Base-by-base conservation (phyloP, 2,329 filamentous ascomycete species). In the Clathrospora elynae region DNA sequence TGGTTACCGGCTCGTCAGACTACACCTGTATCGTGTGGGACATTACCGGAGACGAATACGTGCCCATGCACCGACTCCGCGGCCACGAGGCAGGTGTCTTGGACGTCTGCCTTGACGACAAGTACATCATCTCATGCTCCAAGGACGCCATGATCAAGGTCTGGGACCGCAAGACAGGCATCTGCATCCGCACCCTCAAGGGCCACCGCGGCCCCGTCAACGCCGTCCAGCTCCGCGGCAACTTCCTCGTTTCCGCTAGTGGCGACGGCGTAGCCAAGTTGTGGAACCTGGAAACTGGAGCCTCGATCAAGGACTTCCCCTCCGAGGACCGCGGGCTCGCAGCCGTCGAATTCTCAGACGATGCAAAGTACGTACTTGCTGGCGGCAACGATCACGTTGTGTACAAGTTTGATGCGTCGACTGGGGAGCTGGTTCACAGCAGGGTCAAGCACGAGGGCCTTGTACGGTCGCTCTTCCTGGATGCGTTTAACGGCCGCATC, bases 361-460 rank as follows among this genome's bases (percentile, higher is more conserved):
- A 99, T 65, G 90, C 90, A n/a, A 85, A 88, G 38, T 93, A 88
- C 54, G 90, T 99, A 33, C 87, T 95, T 33, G 93, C 90, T 12
- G 93, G 93, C 7, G 93, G 93, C 31, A 99, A 96, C 64, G 93
- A 97, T 73, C 87, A 92, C 70, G 84, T 90, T 34, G 96, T 97
- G 49, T 93, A 95, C 67, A 88, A 97, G 66, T 99, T 95, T 81
- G 90, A 97, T 70, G 90, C 91, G 36, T 88, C 89, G 61, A 96
- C 90, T 1, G 91, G 91, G 49, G 85, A 90, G 59, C 86, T 91
- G 57, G 78, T 95, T 35, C 84, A 85, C 49, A 85, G 88, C 65
- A 87, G 95, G 68, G 79, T 81, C 33, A 92, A 91, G 5, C 93
- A 99, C 70, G 81, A 85, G 18, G 87, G 87, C 47, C 80, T 99